A percentile compares a stretch with the other conserved stretches of the same genome.
Evolutionary conservation across 495 filamentous ascomycete genomes (phyloP).

Genomic region (Talaromyces proteolyticus): DNA sequence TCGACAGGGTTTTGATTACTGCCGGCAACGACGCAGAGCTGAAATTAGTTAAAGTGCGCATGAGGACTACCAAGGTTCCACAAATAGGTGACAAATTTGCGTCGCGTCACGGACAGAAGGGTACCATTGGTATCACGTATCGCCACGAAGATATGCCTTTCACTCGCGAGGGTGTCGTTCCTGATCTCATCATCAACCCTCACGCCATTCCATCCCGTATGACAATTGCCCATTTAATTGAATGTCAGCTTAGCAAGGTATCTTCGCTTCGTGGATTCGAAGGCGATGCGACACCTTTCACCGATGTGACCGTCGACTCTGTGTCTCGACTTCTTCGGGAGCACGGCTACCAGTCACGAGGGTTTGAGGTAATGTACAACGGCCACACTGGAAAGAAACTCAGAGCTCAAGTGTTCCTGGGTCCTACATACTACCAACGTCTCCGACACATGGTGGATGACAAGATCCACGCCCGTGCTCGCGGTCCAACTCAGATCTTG

Average conservation of each 20-base stretch:
- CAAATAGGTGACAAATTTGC: slow-evolving; percentile 99
- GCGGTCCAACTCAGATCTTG: slow-evolving; percentile 94
- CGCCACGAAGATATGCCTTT: slow-evolving; percentile 99
- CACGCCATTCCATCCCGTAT: slow-evolving; percentile 99
- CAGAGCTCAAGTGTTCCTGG: slow-evolving; percentile 90
- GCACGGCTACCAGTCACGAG: slow-evolving; percentile 92
- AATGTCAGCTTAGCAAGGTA: slow-evolving; percentile 95
- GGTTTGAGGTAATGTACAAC: slow-evolving; percentile 98
- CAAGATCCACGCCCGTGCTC: slow-evolving; percentile 96
- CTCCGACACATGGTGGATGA: slow-evolving; percentile 99
- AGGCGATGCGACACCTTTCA: slow-evolving; percentile 97
- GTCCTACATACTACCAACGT: slow-evolving; percentile 98
- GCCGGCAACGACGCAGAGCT: slow-evolving; percentile 81
- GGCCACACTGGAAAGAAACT: slow-evolving; percentile 93
- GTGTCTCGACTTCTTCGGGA: slow-evolving; percentile 87
- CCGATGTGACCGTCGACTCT: slow-evolving; percentile 91
- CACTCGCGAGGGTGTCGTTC: slow-evolving; percentile 81
- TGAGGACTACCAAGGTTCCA: slow-evolving; percentile 94
- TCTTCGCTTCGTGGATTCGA: slow-evolving; percentile 84
- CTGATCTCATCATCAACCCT: slow-evolving; percentile 97
- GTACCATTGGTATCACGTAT: slow-evolving; percentile 97
- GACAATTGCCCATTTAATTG: slow-evolving; percentile 99
- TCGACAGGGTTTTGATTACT: slow-evolving; percentile 87
- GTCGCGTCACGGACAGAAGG: slow-evolving; percentile 98
- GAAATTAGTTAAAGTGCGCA: slow-evolving; percentile 93